Evolutionary conservation across 179 eudicot genomes (phyloP), one percentile per base, ranked within the genome.

Genomic region (Spinacia oleracea): DNA sequence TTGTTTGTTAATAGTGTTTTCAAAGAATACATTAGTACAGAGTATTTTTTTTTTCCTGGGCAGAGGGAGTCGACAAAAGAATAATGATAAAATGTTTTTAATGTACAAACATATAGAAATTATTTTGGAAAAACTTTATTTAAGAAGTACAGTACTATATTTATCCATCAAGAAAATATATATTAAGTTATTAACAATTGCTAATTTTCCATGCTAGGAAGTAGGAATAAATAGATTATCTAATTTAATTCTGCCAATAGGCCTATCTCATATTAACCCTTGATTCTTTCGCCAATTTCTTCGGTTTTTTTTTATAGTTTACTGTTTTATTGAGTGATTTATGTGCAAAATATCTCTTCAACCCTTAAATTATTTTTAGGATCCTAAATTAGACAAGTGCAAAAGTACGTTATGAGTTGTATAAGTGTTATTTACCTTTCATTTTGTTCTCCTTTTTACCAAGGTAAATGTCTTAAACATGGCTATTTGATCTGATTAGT

Each of bases 361-460:
- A 46, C 15, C 55, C 77, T 63, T 8, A 25, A 27, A 73, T 20
- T 20, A 34, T 25, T 23, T 43, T 18, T 38, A 73, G 32, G 15
- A 38, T 65, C 72, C 65, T 73, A 73, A 77, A 72, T 72, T 72
- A 63, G 81, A 63, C 71, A 72, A n/a, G 48, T 69, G 14, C 48
- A 71, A 32, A 46, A 71, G 9, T 32, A 73, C 38, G 48, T 73
- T 64, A 72, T 78, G 70, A 79, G 77, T 42, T 79, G 73, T 79
- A 65, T 23, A 63, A 23, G 72, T 51, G 27, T 48, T 63, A 23
- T 65, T 73, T 73, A 42, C 78, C 51, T 18, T 79, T 31, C 38
- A 79, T 75, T 59, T 73, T 51, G 25, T 48, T 72, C 55, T 20
- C 32, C 77, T 42, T 31, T 72, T 10, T 48, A 42, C 72, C 40